Base-by-base conservation (phyloP, 78 protist species). In the Dictyostelium discoideum region DNA sequence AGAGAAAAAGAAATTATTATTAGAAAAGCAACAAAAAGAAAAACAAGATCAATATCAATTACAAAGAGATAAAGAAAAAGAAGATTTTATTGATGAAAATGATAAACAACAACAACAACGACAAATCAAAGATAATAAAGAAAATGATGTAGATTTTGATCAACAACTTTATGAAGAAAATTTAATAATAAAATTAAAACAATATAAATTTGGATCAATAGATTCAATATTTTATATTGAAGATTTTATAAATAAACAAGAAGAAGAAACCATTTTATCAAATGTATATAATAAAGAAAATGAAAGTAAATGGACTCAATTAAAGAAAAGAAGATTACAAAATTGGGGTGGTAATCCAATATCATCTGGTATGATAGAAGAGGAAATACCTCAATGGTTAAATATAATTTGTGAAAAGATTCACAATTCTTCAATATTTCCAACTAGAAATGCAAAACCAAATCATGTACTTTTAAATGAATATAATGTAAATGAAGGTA, bases 291-390 rank as follows among this genome's bases (percentile, higher is more conserved):
- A 24, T 37, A 73, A 87, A 16, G 93, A 87, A 11, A 60, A 78
- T 40, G 20, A 92, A 20, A 10, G 29, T 24, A 67, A 92, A 46
- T 92, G 96, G 96, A 57, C 73, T 10, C 88, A 92, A 39, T 78
- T 92, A 44, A 92, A 92, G 20, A 86, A 32, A 72, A 92, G 96
- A 86, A 83, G 96, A 74, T 39, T 92, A 32, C 96, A 92, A 46
- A 92, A 92, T 67, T 92, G 96, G 96, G 96, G 96, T 50, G 96
- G 96, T 8, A 44, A 92, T 54, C 96, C 96, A 46, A 40, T 60
- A 13, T 44, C 92, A 42, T 20, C 32, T 22, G 96, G 96, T 11
- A 92, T 92, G 96, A 39, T 84, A 24, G 85, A 46, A 16, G 92
- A 85, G 50, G n/a, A 44, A 7, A 37, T 92, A 74, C 96, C 96